Conservation (phyloP, 2,329 filamentous ascomycete genomes). For the Lecanicillium sp. region DNA sequence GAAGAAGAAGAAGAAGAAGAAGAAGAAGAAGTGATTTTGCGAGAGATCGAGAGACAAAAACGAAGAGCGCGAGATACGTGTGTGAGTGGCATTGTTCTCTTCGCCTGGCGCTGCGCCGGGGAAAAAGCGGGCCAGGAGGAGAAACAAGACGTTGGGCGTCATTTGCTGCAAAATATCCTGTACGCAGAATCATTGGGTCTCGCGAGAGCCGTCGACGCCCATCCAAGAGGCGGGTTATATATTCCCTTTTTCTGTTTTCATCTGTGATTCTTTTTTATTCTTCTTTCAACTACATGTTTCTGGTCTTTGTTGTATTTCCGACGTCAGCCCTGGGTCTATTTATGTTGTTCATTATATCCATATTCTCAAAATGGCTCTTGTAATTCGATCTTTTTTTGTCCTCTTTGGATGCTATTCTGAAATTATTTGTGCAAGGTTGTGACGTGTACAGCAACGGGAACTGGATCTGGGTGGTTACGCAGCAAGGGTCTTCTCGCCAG, state of each 20-base stretch:
- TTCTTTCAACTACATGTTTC: conserved; percentile 1
- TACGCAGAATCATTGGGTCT: conserved; percentile 6
- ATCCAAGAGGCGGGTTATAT: not conserved
- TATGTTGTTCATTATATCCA: conserved; percentile 11
- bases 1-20: too few relatives aligned
- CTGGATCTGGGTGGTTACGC: too few relatives aligned
- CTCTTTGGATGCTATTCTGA: not conserved
- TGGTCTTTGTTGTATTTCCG: conserved; percentile 6
- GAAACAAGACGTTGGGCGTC: conserved; percentile 4
- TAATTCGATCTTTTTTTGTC: conserved; percentile 8
- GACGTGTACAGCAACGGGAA: too few relatives aligned
- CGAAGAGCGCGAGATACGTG: too few relatives aligned
- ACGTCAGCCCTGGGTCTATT: conserved; percentile 9
- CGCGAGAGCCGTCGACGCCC: conserved; percentile 3
- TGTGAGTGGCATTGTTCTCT: too few relatives aligned
- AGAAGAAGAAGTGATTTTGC: too few relatives aligned
- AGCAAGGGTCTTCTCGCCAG: too few relatives aligned
- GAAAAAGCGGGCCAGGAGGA: not conserved
- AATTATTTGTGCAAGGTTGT: not conserved
- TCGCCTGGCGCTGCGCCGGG: not conserved
- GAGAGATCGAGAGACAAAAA: too few relatives aligned
- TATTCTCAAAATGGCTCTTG: conserved; percentile 10
- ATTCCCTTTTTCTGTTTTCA: conserved; percentile 4
- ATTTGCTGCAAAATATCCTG: conserved; percentile 8
- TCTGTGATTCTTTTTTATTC: conserved; percentile 8